Percentiles rank a stretch among this genome's conserved stretches.
phyloP scores from a whole-genome alignment of 306 rosid genomes.

The Cucurbita moschata region DNA sequence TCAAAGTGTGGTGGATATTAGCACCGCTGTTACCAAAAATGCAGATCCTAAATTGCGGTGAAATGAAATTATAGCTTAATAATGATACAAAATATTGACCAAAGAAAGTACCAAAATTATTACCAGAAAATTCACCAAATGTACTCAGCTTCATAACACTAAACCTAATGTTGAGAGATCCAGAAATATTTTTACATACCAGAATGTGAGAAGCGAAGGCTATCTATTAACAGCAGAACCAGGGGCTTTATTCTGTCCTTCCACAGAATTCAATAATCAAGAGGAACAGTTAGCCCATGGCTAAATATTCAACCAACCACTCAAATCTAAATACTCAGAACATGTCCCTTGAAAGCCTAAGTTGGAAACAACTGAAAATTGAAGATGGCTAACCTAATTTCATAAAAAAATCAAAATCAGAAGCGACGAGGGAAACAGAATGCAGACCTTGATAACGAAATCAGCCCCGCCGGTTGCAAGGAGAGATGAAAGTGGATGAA shows the following conservation, averaged over 20 bases:
- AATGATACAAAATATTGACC: background rate
- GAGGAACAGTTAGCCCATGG: conserved; percentile 3
- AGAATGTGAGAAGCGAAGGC: conserved; percentile 65
- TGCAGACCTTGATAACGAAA: conserved; percentile 72
- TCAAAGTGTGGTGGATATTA: background rate
- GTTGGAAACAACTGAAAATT: background rate
- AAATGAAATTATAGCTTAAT: background rate
- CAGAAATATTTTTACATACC: conserved; percentile 25
- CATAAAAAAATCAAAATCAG: background rate
- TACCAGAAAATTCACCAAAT: background rate
- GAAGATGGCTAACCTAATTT: background rate
- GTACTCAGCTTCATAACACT: background rate
- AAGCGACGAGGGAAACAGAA: background rate
- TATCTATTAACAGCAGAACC: conserved; percentile 70
- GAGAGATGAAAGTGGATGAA: conserved; percentile 52
- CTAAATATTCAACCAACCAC: background rate
- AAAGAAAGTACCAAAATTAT: background rate
- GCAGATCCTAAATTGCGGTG: background rate
- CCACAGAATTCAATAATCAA: conserved; percentile 25
- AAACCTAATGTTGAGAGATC: background rate
- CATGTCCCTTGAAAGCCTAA: background rate
- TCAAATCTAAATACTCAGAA: background rate
- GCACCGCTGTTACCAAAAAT: background rate
- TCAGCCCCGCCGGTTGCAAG: conserved; percentile 98
- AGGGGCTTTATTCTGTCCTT: conserved; percentile 46